A percentile compares a stretch with the other conserved stretches of the same genome.
phyloP scores from a whole-genome alignment of 805 yeast species.

The Yarrowia osloensis region DNA sequence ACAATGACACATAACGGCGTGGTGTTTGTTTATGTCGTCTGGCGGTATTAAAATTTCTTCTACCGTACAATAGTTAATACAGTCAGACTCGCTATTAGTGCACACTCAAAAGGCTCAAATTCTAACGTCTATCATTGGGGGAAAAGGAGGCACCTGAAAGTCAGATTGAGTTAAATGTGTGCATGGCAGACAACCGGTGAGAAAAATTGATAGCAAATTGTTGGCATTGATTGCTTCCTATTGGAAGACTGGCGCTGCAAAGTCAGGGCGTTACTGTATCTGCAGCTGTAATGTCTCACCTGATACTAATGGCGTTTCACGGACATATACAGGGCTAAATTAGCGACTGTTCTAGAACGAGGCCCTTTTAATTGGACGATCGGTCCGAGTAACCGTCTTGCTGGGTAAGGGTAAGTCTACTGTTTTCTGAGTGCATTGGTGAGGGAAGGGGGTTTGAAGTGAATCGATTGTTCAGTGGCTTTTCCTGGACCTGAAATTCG shows the following conservation, averaged over 20 bases:
- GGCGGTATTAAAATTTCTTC: slow-evolving; percentile 10
- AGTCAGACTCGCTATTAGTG: neutral
- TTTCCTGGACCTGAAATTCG: neutral
- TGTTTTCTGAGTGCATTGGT: neutral
- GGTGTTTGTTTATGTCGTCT: neutral
- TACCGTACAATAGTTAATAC: neutral
- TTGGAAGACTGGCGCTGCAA: too few relatives aligned
- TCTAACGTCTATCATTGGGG: slow-evolving; percentile 7
- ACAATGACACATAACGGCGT: neutral
- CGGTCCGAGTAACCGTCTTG: neutral
- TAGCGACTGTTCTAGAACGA: neutral
- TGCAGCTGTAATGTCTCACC: too few relatives aligned
- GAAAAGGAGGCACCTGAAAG: slow-evolving; percentile 5
- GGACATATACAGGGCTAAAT: neutral
- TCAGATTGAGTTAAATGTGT: neutral
- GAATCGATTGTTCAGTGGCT: neutral
- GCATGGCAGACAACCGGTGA: neutral
- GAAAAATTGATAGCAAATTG: neutral
- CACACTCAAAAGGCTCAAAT: neutral
- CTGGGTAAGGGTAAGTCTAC: slow-evolving; percentile 13
- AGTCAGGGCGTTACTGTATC: too few relatives aligned
- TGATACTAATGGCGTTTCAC: too few relatives aligned
- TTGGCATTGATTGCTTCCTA: neutral
- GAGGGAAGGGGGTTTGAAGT: neutral
- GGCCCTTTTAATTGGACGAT: neutral